Evolutionary conservation across 371 early-diverging fungal genomes (phyloP).

Genomic region (Coemansia linderi): DNA sequence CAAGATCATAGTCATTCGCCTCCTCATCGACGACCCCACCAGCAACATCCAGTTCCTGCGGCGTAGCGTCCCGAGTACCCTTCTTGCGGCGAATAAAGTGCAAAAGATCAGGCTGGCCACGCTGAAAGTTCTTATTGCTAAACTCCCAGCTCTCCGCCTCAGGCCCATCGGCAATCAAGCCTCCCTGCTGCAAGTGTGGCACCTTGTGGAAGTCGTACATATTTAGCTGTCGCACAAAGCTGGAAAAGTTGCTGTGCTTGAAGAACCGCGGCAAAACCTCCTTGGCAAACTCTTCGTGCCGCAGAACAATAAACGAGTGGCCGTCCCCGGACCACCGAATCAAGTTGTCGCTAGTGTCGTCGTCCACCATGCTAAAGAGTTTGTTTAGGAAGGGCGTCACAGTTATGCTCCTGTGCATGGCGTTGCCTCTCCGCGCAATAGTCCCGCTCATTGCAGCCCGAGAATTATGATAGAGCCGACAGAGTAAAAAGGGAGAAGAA

Average conservation of each 20-base stretch:
- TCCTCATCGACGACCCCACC: constrained; percentile 1
- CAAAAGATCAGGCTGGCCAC: constrained; percentile 76
- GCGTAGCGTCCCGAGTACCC: constrained; percentile 20
- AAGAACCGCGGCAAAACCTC: constrained; percentile 84
- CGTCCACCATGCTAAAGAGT: constrained; percentile 82
- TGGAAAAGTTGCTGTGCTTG: constrained; percentile 91
- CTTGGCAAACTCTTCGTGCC: constrained; percentile 81
- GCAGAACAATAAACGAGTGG: constrained; percentile 69
- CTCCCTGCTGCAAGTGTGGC: constrained; percentile 58
- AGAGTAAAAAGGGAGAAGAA: background rate
- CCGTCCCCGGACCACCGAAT: constrained; percentile 81
- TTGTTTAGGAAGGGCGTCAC: constrained; percentile 89
- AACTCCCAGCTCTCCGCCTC: constrained; percentile 82
- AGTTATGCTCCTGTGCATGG: constrained; percentile 49
- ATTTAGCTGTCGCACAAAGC: constrained; percentile 94
- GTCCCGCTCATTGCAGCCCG: constrained; percentile 24
- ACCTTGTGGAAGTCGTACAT: constrained; percentile 82
- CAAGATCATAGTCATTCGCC: constrained; percentile 3
- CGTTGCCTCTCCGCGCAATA: constrained; percentile 25
- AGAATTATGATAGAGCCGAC: background rate
- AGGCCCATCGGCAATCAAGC: constrained; percentile 67
- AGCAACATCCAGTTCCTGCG: background rate
- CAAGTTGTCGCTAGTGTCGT: constrained; percentile 65
- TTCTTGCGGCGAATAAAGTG: constrained; percentile 85
- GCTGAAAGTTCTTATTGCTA: constrained; percentile 79